A percentile compares a stretch with the other conserved stretches of the same genome.
Conservation (phyloP, 192 early-diverging fungal species). For the Coemansia furcata region DNA sequence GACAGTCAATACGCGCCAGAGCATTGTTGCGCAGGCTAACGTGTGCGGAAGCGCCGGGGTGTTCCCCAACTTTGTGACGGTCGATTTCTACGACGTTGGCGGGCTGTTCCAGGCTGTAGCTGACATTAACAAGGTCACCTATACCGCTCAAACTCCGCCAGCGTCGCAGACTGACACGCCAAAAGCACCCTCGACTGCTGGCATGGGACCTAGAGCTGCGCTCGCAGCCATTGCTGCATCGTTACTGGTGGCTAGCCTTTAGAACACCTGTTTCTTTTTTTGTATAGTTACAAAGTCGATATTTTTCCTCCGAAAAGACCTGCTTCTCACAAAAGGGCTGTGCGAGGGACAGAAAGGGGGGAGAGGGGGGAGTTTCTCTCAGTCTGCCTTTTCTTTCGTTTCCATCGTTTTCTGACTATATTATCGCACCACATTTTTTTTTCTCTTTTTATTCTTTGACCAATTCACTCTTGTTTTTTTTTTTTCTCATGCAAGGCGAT, state of each 20-base stretch:
- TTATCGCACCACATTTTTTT: background rate
- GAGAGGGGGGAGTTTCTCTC: background rate
- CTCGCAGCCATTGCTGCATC: background rate
- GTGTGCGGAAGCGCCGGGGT: conserved; percentile 44
- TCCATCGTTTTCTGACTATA: background rate
- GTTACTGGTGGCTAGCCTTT: background rate
- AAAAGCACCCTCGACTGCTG: background rate
- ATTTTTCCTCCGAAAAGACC: background rate
- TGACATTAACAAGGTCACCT: conserved; percentile 53
- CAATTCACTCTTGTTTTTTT: background rate
- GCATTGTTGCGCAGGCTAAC: conserved; percentile 58
- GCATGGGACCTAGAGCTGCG: background rate
- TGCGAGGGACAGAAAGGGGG: background rate
- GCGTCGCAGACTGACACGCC: background rate
- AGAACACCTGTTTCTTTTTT: background rate
- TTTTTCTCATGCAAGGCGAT: background rate
- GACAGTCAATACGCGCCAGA: conserved; percentile 54
- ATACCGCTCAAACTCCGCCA: background rate
- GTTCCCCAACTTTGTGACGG: conserved; percentile 67
- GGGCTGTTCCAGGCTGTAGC: conserved; percentile 52
- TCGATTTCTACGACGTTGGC: conserved; percentile 75
- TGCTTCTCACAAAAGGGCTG: background rate
- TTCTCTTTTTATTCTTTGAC: background rate
- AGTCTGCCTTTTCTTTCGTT: background rate
- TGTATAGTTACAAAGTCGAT: background rate